Evolutionary conservation across 495 filamentous ascomycete genomes (phyloP).

Genomic region (Aspergillus ellipticus): DNA sequence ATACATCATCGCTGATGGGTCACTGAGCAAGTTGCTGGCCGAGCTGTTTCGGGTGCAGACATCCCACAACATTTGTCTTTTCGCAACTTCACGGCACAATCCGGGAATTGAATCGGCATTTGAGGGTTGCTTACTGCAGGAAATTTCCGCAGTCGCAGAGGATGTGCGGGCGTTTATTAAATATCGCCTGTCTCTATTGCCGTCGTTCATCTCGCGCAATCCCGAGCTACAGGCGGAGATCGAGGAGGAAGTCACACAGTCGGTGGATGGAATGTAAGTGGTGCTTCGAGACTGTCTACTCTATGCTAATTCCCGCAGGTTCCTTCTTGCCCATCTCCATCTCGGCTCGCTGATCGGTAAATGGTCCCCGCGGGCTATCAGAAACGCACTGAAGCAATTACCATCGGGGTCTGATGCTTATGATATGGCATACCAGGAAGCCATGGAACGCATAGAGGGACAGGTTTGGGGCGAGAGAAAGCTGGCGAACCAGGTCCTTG

Average conservation of each 20-base stretch:
- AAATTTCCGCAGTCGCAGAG: conserved; percentile 24
- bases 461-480: background rate
- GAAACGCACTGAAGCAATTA: conserved; percentile 29
- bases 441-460: conserved; percentile 14
- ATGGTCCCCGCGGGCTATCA: conserved; percentile 27
- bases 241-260: conserved; percentile 20
- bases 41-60: conserved; percentile 11
- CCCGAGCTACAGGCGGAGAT: conserved; percentile 28
- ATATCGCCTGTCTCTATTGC: conserved; percentile 17
- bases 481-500: background rate
- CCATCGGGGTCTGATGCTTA: conserved; percentile 16
- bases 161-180: conserved; percentile 31
- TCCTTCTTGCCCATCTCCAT: conserved; percentile 52
- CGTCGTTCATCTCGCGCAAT: conserved; percentile 13
- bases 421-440: conserved; percentile 21
- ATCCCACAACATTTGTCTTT: conserved; percentile 6
- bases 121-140: conserved; percentile 7
- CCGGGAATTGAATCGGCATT: conserved; percentile 14
- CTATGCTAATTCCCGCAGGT: conserved; percentile 29
- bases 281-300: conserved; percentile 3
- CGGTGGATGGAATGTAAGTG: conserved; percentile 40
- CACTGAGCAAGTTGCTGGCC: conserved; percentile 10
- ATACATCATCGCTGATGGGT: conserved; percentile 12
- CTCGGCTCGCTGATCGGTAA: conserved; percentile 41
- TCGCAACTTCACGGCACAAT: conserved; percentile 28